phyloP scores from a whole-genome alignment of 805 yeast species.

The Myxozyma kluyveri region DNA sequence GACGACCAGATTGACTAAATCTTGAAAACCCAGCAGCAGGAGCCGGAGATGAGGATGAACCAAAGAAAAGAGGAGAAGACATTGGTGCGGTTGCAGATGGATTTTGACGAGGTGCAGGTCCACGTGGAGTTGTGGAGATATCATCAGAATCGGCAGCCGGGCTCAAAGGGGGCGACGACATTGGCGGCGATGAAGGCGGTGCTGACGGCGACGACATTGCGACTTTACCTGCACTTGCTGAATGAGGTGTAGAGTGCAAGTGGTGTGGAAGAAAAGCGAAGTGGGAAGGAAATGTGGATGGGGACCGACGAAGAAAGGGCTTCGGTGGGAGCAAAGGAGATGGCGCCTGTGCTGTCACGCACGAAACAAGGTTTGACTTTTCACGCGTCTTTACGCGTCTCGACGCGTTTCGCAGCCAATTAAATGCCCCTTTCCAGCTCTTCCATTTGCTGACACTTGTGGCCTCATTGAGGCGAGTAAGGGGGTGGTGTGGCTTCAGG shows the following conservation, averaged over 20 bases:
- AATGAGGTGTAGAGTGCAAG: not conserved
- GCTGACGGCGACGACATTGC: not conserved
- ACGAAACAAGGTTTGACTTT: not conserved
- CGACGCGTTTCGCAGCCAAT: not conserved
- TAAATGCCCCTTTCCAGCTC: not conserved
- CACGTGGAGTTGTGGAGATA: not conserved
- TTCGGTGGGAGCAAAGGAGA: not conserved
- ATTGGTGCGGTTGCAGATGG: not conserved
- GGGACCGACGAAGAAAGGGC: not conserved
- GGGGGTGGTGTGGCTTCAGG: no score
- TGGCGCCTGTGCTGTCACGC: no score
- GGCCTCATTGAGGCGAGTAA: no score
- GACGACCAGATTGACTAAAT: not conserved
- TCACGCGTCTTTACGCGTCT: not conserved
- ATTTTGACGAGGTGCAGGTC: not conserved
- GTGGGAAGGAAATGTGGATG: not conserved
- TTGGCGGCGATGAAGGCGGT: not conserved
- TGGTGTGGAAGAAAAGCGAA: not conserved
- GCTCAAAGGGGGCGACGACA: not conserved
- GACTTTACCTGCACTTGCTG: not conserved
- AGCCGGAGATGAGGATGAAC: conserved; percentile 20
- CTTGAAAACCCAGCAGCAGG: conserved; percentile 5
- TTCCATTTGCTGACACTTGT: no score
- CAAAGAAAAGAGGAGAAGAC: conserved; percentile 22
- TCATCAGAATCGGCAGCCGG: not conserved